Evolutionary conservation across 2,329 filamentous ascomycete genomes (phyloP).

Genomic region (Talaromyces sp.): DNA sequence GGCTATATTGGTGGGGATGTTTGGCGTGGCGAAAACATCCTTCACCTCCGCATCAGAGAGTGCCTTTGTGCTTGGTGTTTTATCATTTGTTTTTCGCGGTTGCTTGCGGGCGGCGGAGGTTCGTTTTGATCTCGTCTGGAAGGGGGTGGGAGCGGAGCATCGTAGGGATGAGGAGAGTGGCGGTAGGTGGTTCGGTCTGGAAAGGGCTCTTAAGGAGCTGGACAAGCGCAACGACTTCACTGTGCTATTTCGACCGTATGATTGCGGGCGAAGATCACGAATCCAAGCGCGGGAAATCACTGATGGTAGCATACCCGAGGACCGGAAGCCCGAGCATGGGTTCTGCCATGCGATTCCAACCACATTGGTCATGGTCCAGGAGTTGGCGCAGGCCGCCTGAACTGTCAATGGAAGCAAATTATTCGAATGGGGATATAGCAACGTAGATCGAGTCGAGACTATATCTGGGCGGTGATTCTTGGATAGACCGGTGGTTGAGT

Average conservation of each 20-base stretch:
- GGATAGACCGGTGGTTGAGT: no score
- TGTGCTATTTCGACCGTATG: slow-evolving; percentile 21
- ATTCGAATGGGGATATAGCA: background rate
- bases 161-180: background rate
- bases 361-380: slow-evolving; percentile 47
- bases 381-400: slow-evolving; percentile 9
- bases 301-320: slow-evolving; percentile 26
- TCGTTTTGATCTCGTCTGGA: slow-evolving; percentile 22
- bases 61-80: slow-evolving; percentile 28
- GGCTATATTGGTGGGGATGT: slow-evolving; percentile 33
- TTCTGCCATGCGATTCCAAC: slow-evolving; percentile 45
- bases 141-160: slow-evolving; percentile 4
- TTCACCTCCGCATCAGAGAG: slow-evolving; percentile 39
- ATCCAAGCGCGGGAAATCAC: slow-evolving; percentile 20
- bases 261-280: slow-evolving; percentile 27
- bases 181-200: background rate
- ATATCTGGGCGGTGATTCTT: no score
- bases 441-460: no score
- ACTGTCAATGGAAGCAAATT: background rate
- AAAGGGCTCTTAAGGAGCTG: slow-evolving; percentile 6
- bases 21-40: slow-evolving; percentile 37
- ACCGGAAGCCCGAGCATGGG: slow-evolving; percentile 41
- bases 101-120: slow-evolving; percentile 22
- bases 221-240: slow-evolving; percentile 12
- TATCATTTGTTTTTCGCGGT: slow-evolving; percentile 12